Conservation (phyloP, 345 rosid species). For the Euphorbia lathyris region DNA sequence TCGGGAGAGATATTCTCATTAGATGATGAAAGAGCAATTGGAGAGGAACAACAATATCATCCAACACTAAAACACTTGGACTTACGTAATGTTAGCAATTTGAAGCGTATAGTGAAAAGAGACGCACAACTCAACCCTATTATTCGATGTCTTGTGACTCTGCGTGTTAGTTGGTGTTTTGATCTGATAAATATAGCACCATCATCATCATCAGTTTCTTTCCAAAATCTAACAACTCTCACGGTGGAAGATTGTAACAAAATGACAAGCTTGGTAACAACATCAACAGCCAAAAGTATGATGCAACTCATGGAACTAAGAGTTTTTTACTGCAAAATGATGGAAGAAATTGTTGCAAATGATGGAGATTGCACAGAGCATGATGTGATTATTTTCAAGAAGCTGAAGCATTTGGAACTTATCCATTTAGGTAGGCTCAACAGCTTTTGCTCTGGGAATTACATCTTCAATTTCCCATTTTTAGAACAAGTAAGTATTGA, state of each 20-base stretch:
- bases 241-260: too few species aligned
- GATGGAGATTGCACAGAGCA: too few species aligned
- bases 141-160: background rate
- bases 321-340: too few species aligned
- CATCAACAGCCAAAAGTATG: too few species aligned
- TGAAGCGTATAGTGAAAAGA: background rate
- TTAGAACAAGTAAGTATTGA: background rate
- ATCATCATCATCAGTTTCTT: background rate
- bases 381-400: too few species aligned
- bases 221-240: too few species aligned
- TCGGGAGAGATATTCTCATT: background rate
- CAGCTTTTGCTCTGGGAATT: conserved; percentile 3
- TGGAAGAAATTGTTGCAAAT: too few species aligned
- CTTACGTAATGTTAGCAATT: background rate
- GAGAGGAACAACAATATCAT: background rate
- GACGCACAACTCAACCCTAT: background rate
- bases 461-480: background rate
- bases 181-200: background rate
- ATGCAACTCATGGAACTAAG: too few species aligned
- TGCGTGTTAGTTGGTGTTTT: background rate
- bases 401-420: background rate
- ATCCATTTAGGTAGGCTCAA: background rate
- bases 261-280: too few species aligned
- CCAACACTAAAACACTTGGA: too few species aligned
- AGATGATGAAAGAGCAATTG: background rate